Base-by-base conservation (phyloP, 352 stramenopile species). In the Phytophthora lateralis region DNA sequence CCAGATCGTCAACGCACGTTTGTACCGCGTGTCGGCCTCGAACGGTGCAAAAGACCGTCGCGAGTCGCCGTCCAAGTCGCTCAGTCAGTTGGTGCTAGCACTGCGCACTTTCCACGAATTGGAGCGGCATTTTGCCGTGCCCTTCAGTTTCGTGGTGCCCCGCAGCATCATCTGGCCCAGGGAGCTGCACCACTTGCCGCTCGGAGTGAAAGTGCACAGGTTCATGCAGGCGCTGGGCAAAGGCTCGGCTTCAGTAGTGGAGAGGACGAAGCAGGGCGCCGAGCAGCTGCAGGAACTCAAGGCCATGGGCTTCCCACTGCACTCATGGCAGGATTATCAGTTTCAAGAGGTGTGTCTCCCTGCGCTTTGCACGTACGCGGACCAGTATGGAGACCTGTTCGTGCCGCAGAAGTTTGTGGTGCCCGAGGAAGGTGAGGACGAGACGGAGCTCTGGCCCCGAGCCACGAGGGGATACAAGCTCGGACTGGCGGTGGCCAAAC, bases 351-450 rank as follows among this genome's bases (percentile, higher is more conserved):
- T 90, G 4, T 66, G 82, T 50, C 43, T 92, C 7, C 80, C 88
- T 27, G 95, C 91, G 0, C 70, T 98, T 11, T 51, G 81, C 44
- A 80, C 63, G 15, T 98, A 97, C 70, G 76, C 88, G 12, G 39
- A 79, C 35, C 61, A 88, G 0, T 81, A 97, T 47, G 90, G 89
- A 17, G 77, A 97, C 61, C 66, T 98, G 20, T 88, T 96, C 52
- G 90, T 98, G n/a, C 93, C 92, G 34, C 90, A 97, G 66, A 91
- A 93, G 51, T 98, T 97, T 63, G 79, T 93, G 12, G 86, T 98
- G 1, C 91, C 91, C 2, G 52, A 77, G 6, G 69, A 79, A 41
- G 79, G 82, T 17, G 21, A 63, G 0, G 58, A 70, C 6, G 54
- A 44, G 1, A 14, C 14, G 0, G 30, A 50, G 8, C 24, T 32